These are phyloP conservation scores for Candida ficus DNA, from an alignment of 805 yeast species.

Conservation along the genomic window DNA sequence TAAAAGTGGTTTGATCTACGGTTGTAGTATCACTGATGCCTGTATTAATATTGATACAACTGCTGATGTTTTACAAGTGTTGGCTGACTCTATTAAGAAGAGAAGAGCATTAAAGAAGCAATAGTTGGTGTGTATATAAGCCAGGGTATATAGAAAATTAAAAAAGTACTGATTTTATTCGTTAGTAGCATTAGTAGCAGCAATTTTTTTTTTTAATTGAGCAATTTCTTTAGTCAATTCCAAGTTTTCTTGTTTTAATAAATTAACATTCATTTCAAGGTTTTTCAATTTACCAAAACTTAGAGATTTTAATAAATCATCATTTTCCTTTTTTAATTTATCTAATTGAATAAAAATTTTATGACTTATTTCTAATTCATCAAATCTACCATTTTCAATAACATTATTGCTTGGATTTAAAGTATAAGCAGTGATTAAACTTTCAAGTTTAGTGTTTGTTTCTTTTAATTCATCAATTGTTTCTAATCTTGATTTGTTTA, in stretches of 20 bases:
- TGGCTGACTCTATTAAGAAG: slow-evolving; percentile 74
- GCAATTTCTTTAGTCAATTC: slow-evolving; percentile 35
- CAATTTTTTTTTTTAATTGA: slow-evolving; percentile 2
- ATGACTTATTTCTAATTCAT: slow-evolving; percentile 71
- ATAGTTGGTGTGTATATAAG: too few species aligned
- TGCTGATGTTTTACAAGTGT: slow-evolving; percentile 57
- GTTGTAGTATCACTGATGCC: slow-evolving; percentile 96
- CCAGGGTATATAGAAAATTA: too few species aligned
- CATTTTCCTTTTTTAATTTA: slow-evolving; percentile 62
- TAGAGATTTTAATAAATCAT: slow-evolving; percentile 60
- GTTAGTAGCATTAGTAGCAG: too few species aligned
- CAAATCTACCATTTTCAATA: slow-evolving; percentile 57
- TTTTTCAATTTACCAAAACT: slow-evolving; percentile 76
- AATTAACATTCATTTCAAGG: slow-evolving; percentile 59
- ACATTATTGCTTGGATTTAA: slow-evolving; percentile 42
- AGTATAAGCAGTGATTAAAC: slow-evolving; percentile 51
- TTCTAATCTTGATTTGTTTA: slow-evolving; percentile 43
- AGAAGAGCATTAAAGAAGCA: slow-evolving; percentile 46
- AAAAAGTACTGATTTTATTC: too few species aligned
- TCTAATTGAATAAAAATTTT: slow-evolving; percentile 60
- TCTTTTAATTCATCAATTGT: slow-evolving; percentile 50
- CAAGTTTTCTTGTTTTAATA: slow-evolving; percentile 46
- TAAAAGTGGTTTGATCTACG: slow-evolving; percentile 72
- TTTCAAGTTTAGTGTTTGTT: slow-evolving; percentile 59
- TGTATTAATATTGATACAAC: slow-evolving; percentile 92